phyloP scores from a whole-genome alignment of 306 rosid species.

The Pterocarpus santalinus region DNA sequence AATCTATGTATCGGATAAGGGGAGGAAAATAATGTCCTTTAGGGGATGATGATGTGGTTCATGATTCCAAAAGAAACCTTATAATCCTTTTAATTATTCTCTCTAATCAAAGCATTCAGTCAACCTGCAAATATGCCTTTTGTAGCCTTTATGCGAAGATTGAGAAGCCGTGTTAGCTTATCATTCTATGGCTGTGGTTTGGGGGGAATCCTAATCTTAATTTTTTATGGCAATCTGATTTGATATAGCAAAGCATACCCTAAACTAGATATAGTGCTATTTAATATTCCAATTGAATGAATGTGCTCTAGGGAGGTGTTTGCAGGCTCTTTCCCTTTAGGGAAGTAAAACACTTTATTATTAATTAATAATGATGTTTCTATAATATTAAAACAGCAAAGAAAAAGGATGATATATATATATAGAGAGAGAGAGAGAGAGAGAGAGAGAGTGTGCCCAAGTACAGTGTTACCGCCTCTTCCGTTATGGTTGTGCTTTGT shows the following conservation, averaged over 20 bases:
- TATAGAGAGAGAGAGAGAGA: slow-evolving; percentile 4
- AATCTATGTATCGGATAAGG: slow-evolving; percentile 32
- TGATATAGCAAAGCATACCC: too few relatives aligned
- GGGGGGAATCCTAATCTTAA: slow-evolving; percentile 44
- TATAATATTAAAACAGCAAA: slow-evolving; percentile 19
- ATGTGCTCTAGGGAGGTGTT: slow-evolving; percentile 19
- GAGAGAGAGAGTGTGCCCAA: slow-evolving; percentile 1
- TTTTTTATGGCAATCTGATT: slow-evolving; percentile 10
- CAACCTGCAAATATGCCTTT: slow-evolving; percentile 27
- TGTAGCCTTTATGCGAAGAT: slow-evolving; percentile 20
- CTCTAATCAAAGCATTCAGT: slow-evolving; percentile 44
- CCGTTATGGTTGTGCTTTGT: slow-evolving; percentile 60
- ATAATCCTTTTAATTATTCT: slow-evolving; percentile 51
- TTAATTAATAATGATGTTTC: slow-evolving; percentile 7
- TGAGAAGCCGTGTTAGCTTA: slow-evolving; percentile 13
- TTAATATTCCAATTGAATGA: background rate
- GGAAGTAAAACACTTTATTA: slow-evolving; percentile 52
- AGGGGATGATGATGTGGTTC: slow-evolving; percentile 14
- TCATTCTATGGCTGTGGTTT: background rate
- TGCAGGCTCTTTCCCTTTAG: slow-evolving; percentile 65
- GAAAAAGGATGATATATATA: slow-evolving; percentile 48
- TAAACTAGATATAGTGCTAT: too few relatives aligned
- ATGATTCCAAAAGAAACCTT: slow-evolving; percentile 54
- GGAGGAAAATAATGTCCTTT: slow-evolving; percentile 30
- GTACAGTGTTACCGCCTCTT: slow-evolving; percentile 24